phyloP scores from a whole-genome alignment of 1,284 basidiomycete genomes.

The Xerocomus subilludens region DNA sequence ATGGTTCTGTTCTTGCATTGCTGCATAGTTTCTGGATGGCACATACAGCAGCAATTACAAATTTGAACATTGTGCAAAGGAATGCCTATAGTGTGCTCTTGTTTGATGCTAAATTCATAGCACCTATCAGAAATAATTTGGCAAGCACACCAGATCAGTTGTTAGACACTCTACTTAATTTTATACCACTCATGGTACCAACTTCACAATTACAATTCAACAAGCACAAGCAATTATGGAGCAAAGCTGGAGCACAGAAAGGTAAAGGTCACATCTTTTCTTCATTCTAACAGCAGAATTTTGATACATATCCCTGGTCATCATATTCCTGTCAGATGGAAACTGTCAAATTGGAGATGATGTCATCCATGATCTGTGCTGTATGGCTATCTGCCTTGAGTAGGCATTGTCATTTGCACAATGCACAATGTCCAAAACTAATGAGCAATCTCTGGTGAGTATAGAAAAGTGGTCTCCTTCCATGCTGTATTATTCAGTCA shows the following conservation, averaged over 20 bases:
- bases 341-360: slow-evolving; percentile 59
- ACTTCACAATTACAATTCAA: slow-evolving; percentile 61
- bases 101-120: slow-evolving; percentile 55
- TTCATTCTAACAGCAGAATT: background rate
- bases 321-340: slow-evolving; percentile 74
- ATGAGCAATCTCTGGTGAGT: background rate
- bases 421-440: background rate
- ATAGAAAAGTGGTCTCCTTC: slow-evolving; percentile 58
- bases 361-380: slow-evolving; percentile 61
- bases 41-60: slow-evolving; percentile 57
- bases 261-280: slow-evolving; percentile 51
- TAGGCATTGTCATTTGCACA: slow-evolving; percentile 37
- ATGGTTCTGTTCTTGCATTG: slow-evolving; percentile 69
- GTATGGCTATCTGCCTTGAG: slow-evolving; percentile 63
- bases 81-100: slow-evolving; percentile 70
- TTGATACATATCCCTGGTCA: slow-evolving; percentile 61
- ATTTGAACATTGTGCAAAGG: slow-evolving; percentile 53
- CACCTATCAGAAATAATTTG: slow-evolving; percentile 62
- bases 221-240: slow-evolving; percentile 59
- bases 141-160: slow-evolving; percentile 61
- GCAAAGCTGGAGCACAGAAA: slow-evolving; percentile 65
- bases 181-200: slow-evolving; percentile 58
- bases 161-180: slow-evolving; percentile 56
- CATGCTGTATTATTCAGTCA: slow-evolving; percentile 70
- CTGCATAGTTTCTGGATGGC: slow-evolving; percentile 67